phyloP scores from a whole-genome alignment of 495 filamentous ascomycete species.

The Penicillium argentinense region DNA sequence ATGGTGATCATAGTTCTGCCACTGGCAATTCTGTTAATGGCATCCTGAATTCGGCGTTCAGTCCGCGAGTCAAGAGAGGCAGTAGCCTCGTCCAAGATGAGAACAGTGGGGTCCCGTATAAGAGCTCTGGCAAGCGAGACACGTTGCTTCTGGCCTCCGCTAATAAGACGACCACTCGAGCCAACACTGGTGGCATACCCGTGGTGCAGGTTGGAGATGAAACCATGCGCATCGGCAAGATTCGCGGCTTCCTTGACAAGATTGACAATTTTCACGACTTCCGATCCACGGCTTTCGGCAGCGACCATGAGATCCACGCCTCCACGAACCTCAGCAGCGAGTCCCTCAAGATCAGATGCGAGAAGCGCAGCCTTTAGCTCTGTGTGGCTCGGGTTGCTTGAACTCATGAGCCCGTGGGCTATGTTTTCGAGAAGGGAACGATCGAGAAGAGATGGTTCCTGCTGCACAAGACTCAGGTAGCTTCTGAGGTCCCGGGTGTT shows the following conservation, averaged over 20 bases:
- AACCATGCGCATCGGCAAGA: conserved; percentile 44
- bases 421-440: conserved; percentile 71
- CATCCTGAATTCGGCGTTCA: conserved; percentile 52
- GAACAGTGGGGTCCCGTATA: conserved; percentile 74
- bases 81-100: conserved; percentile 85
- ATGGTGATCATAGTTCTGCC: conserved; percentile 51
- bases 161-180: conserved; percentile 56
- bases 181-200: conserved; percentile 56
- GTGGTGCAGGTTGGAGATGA: conserved; percentile 47
- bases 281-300: conserved; percentile 28
- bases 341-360: conserved; percentile 25
- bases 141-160: conserved; percentile 64
- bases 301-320: conserved; percentile 35
- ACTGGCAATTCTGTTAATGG: conserved; percentile 45
- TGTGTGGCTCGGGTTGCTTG: conserved; percentile 43
- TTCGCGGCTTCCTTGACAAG: conserved; percentile 38
- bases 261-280: conserved; percentile 38
- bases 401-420: conserved; percentile 61
- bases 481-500: conserved; percentile 58
- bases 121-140: conserved; percentile 69
- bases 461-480: conserved; percentile 62
- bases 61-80: conserved; percentile 53
- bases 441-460: conserved; percentile 64
- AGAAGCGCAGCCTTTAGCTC: conserved; percentile 38
- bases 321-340: conserved; percentile 33